Evolutionary conservation across 2,329 filamentous ascomycete species (phyloP).

Genomic region (Alternaria dauci): DNA sequence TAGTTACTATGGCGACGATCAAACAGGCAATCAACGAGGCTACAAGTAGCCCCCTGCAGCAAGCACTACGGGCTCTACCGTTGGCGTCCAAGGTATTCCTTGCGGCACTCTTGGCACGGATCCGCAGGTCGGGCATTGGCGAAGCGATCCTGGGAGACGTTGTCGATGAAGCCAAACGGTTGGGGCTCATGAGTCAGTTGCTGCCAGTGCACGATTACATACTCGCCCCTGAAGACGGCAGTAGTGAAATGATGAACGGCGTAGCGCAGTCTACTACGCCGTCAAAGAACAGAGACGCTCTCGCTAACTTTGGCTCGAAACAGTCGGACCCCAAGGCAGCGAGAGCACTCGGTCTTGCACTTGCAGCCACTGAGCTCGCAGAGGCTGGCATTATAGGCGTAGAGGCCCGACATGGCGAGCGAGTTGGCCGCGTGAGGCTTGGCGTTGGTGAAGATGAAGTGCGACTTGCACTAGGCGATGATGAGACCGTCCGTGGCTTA

Average conservation of each 20-base stretch:
- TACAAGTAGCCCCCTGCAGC: conserved; percentile 89
- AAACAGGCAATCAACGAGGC: conserved; percentile 95
- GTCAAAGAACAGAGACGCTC: conserved; percentile 26
- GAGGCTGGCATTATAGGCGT: conserved; percentile 88
- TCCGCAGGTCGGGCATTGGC: conserved; percentile 81
- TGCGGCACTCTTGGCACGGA: conserved; percentile 78
- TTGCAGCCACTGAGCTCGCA: conserved; percentile 81
- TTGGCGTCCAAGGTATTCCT: conserved; percentile 86
- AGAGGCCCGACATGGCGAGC: conserved; percentile 78
- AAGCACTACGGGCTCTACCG: conserved; percentile 83
- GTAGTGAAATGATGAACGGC: conserved; percentile 16
- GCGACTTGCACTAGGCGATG: conserved; percentile 84
- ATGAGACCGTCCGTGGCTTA: conserved; percentile 83
- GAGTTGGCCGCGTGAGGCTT: conserved; percentile 85
- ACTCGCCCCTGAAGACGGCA: conserved; percentile 52
- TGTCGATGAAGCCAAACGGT: conserved; percentile 80
- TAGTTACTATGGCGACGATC: conserved; percentile 91
- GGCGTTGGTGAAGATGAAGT: conserved; percentile 92
- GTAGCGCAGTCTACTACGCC: conserved; percentile 21
- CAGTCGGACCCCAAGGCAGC: conserved; percentile 50
- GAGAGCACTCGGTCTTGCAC: conserved; percentile 66
- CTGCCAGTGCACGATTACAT: conserved; percentile 70
- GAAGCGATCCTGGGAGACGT: conserved; percentile 92
- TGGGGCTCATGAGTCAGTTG: conserved; percentile 68
- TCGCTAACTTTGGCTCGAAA: conserved; percentile 26